Evolutionary conservation across 148 eudicot species (phyloP), one percentile per base, ranked within the genome.

Genomic region (Oxyria digyna): DNA sequence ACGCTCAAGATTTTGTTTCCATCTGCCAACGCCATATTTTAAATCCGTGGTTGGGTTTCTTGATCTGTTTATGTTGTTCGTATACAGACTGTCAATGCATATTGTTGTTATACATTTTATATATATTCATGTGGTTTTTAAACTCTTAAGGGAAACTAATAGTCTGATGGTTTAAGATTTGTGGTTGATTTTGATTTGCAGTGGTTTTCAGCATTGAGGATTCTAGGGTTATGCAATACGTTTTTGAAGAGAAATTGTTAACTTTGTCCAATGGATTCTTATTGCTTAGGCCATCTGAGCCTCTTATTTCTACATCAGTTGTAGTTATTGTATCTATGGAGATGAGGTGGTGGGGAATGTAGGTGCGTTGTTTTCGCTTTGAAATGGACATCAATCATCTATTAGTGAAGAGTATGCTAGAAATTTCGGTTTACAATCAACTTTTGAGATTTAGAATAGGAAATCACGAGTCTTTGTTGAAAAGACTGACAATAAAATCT

Each of bases 171-270:
- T 59, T 14, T 59, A 33, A 29, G 65, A 59, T 59, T 59, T 27
- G 15, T 29, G 35, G 37, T 15, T 55, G 63, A 55, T 26, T 55
- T 55, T 29, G 12, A 18, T 27, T 59, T 59, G 65, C 65, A 14
- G 4, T 59, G 65, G 6, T 29, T 18, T 17, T 29, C 18, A 29
- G 38, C 37, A 59, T 59, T 27, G 64, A 59, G 64, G 64, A 59
- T 59, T 59, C 65, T 59, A 59, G 65, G 65, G 65, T 59, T 59
- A 59, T 18, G 37, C 65, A 59, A 5, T 29, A 13, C 26, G 63
- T 26, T 17, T 55, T 55, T 3, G 63, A 27, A 26, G 65, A 5
- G 18, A 17, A 59, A 13, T 29, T 15, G 38, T 8, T 59, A 57
- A 57, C 15, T 57, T 59, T 59, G 20, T 8, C 18, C 29, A 26